A percentile compares a stretch with the other conserved stretches of the same genome.
Evolutionary conservation across 176 grass and related monocot species (phyloP).

Genomic region (Chrysopogon serrulatus): DNA sequence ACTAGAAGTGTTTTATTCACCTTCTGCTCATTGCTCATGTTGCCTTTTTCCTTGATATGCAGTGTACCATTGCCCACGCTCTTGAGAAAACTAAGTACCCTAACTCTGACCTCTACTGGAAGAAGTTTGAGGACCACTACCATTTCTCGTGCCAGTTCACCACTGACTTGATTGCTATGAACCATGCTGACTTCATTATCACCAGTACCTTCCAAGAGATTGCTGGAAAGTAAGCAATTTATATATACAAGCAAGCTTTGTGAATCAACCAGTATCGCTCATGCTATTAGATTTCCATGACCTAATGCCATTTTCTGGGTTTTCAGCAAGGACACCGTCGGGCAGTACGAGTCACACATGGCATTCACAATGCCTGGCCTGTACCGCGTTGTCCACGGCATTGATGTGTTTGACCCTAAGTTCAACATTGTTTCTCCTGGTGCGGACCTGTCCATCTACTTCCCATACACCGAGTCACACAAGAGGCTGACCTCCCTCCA

Average conservation of each 20-base stretch:
- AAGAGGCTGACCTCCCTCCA: constrained; percentile 95
- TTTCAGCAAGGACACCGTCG: constrained; percentile 98
- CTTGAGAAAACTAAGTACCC: constrained; percentile 99
- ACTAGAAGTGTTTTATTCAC: neutral
- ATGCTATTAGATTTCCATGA: neutral
- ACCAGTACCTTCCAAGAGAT: constrained; percentile 99
- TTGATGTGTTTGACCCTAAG: constrained; percentile 97
- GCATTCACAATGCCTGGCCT: constrained; percentile 92
- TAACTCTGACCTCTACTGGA: constrained; percentile 99
- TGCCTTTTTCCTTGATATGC: constrained; percentile 20
- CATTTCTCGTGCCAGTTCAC: constrained; percentile 99
- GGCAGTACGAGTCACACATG: constrained; percentile 96
- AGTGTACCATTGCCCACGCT: constrained; percentile 98
- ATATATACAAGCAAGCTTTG: neutral
- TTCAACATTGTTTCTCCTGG: constrained; percentile 99
- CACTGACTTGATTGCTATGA: constrained; percentile 95
- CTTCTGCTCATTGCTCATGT: neutral
- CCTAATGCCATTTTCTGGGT: constrained; percentile 11
- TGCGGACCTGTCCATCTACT: constrained; percentile 96
- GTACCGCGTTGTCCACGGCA: constrained; percentile 96
- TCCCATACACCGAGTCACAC: constrained; percentile 66
- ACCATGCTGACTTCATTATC: constrained; percentile 99
- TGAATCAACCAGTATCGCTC: neutral
- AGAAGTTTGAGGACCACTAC: constrained; percentile 98
- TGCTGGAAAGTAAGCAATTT: constrained; percentile 78